These are phyloP conservation scores for Lactifluus echinatus DNA, from an alignment of 768 basidiomycete species.

Conservation along the genomic window DNA sequence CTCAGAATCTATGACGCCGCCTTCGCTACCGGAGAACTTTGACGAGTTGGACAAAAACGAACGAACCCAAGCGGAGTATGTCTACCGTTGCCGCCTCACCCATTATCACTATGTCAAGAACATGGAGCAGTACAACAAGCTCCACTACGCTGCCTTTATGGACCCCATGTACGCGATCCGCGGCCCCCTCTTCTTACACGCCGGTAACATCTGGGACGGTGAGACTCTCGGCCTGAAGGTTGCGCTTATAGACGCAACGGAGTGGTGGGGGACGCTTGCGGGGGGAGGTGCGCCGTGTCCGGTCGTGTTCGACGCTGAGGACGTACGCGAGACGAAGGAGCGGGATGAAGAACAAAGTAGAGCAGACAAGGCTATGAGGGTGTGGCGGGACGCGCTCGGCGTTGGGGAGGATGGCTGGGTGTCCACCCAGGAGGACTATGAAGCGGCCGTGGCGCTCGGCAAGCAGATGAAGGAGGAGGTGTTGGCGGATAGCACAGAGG, in stretches of 20 bases:
- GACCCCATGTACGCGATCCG: conserved; percentile 23
- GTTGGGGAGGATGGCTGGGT: not conserved
- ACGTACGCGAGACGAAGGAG: conserved; percentile 35
- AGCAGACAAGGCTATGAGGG: not conserved
- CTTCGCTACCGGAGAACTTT: conserved; percentile 36
- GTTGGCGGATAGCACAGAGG: conserved; percentile 11
- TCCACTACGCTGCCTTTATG: not conserved
- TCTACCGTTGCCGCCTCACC: conserved; percentile 40
- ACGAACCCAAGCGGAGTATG: conserved; percentile 26
- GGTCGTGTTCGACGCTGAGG: conserved; percentile 38
- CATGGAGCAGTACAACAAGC: conserved; percentile 37
- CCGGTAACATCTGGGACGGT: conserved; percentile 42
- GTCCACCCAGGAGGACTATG: not conserved
- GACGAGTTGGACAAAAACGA: conserved; percentile 34
- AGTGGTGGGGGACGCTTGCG: conserved; percentile 36
- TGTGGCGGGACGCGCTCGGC: not conserved
- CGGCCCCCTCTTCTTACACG: conserved; percentile 37
- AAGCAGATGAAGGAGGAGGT: not conserved
- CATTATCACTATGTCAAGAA: conserved; percentile 41
- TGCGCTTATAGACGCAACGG: conserved; percentile 36
- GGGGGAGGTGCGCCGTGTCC: conserved; percentile 36
- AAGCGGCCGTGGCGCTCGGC: not conserved
- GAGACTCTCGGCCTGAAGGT: conserved; percentile 36
- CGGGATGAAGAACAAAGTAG: conserved; percentile 20
- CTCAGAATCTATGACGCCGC: conserved; percentile 33